phyloP scores from a whole-genome alignment of 164 flowering plant genomes.

The Vitis vinifera region ASM3070453v1 NC_081818.1:22545001-22545500 shows the following conservation, averaged over 20 bases:
- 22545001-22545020: conserved; percentile 9
- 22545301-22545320: conserved; percentile 84
- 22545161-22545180: conserved; percentile 60
- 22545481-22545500: conserved; percentile 77
- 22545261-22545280: conserved; percentile 58
- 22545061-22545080: background rate
- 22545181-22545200: conserved; percentile 62
- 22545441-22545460: conserved; percentile 79
- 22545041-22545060: conserved; percentile 10
- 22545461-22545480: conserved; percentile 75
- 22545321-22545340: conserved; percentile 81
- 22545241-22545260: conserved; percentile 81
- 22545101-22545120: conserved; percentile 71
- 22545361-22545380: conserved; percentile 74
- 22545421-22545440: conserved; percentile 81
- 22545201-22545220: conserved; percentile 54
- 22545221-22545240: conserved; percentile 70
- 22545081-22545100: conserved; percentile 39
- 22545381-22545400: conserved; percentile 53
- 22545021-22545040: conserved; percentile 6
- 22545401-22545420: conserved; percentile 50
- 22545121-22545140: conserved; percentile 90
- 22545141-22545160: conserved; percentile 72
- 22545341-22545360: conserved; percentile 88
- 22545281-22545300: conserved; percentile 90